These are phyloP conservation scores for Colletotrichum sp. DNA, from an alignment of 2,329 filamentous ascomycete species.

Conservation along the genomic window DNA sequence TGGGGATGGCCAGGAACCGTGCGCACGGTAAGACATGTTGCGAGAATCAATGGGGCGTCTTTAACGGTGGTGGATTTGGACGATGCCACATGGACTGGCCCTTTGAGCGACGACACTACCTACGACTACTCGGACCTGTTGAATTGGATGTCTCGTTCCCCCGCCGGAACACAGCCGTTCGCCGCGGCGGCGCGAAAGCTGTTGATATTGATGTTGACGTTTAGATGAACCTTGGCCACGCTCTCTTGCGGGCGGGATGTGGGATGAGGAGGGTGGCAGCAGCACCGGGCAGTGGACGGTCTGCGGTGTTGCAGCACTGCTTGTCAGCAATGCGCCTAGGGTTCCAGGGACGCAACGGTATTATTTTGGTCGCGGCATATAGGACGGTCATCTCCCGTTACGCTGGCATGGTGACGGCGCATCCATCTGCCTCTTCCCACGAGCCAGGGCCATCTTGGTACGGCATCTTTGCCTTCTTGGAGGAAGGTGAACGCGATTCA, in stretches of 20 bases:
- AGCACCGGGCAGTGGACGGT: constrained; percentile 25
- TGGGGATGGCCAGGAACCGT: neutral
- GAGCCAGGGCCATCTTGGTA: neutral
- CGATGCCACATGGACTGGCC: neutral
- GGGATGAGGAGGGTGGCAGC: constrained; percentile 25
- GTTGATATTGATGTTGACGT: neutral
- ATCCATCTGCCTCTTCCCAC: neutral
- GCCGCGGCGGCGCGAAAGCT: neutral
- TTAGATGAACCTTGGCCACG: neutral
- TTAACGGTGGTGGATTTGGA: neutral
- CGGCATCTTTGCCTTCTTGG: neutral
- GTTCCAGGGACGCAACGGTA: neutral
- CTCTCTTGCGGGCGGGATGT: neutral
- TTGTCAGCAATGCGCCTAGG: neutral
- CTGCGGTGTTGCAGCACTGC: neutral
- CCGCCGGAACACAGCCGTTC: neutral
- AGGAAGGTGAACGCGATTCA: neutral
- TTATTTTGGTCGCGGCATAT: neutral
- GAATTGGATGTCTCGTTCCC: neutral
- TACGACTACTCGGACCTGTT: neutral
- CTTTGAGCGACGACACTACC: neutral
- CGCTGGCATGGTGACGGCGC: neutral
- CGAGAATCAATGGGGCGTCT: neutral
- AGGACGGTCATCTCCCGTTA: neutral
- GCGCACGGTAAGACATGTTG: neutral